A percentile compares a stretch with the other conserved stretches of the same genome.
Evolutionary conservation across 805 yeast species (phyloP).

Genomic region (Nakazawaea ishiwadae): DNA sequence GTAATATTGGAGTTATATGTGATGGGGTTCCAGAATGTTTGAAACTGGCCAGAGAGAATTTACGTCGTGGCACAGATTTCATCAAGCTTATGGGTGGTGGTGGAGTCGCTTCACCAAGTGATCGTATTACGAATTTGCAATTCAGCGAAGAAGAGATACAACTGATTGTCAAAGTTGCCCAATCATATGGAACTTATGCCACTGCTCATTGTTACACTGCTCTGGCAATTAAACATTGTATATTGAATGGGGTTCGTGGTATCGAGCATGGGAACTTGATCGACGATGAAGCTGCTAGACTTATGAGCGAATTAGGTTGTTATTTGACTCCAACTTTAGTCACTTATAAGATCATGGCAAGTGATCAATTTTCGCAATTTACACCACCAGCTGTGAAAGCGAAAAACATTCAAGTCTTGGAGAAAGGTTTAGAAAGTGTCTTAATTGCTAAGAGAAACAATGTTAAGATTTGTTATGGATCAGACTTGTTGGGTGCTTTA

Average conservation of each 20-base stretch:
- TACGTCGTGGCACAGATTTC: conserved; percentile 23
- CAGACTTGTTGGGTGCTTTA: conserved; percentile 23
- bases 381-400: conserved; percentile 16
- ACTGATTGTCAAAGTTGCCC: conserved; percentile 23
- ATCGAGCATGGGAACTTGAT: conserved; percentile 27
- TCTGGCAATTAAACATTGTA: conserved; percentile 19
- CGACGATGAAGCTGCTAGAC: conserved; percentile 22
- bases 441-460: conserved; percentile 19
- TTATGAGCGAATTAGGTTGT: conserved; percentile 21
- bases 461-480: conserved; percentile 23
- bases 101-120: conserved; percentile 27
- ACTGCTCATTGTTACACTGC: conserved; percentile 27
- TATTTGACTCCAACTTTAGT: conserved; percentile 25
- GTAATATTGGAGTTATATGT: conserved; percentile 19
- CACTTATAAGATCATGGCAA: conserved; percentile 25
- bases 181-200: conserved; percentile 22
- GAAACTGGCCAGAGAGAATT: conserved; percentile 21
- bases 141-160: conserved; percentile 23
- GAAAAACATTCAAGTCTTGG: conserved; percentile 20
- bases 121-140: conserved; percentile 21
- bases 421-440: conserved; percentile 19
- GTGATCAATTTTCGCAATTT: conserved; percentile 21
- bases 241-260: conserved; percentile 23
- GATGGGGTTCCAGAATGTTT: conserved; percentile 24
- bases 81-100: conserved; percentile 27